Percentiles rank a stretch among this genome's conserved stretches.
Conservation (phyloP, 177 flowering plant species). For the Viscum album region DNA sequence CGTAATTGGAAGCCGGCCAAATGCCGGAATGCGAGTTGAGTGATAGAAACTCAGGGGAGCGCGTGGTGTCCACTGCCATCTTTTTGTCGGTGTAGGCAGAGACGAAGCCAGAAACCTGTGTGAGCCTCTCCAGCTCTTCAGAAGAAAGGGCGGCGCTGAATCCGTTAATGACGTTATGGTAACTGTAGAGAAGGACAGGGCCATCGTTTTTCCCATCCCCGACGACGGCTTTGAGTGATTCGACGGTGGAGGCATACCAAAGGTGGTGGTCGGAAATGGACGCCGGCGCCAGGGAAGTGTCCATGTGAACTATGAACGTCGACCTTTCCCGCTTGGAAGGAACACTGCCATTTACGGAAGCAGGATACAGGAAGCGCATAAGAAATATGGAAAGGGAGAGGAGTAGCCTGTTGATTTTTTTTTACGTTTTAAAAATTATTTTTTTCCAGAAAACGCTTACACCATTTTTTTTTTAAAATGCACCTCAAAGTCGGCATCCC, state of each 20-base stretch:
- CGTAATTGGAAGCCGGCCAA: conserved; percentile 22
- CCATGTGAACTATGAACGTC: conserved; percentile 20
- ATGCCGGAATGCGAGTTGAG: conserved; percentile 17
- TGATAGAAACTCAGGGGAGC: conserved; percentile 18
- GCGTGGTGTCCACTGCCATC: conserved; percentile 18
- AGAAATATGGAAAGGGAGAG: no score
- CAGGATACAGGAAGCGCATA: no score
- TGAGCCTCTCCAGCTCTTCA: conserved; percentile 12
- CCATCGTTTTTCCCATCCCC: background rate
- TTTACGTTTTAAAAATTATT: no score
- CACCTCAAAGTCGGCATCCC: no score
- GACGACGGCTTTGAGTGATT: background rate
- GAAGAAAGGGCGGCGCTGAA: conserved; percentile 19
- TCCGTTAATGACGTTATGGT: conserved; percentile 19
- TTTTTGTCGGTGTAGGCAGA: conserved; percentile 12
- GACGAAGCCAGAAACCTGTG: conserved; percentile 16
- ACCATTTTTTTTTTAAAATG: no score
- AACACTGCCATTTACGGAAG: no score
- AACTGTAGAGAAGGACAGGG: conserved; percentile 15
- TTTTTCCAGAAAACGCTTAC: no score
- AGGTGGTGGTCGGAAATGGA: conserved; percentile 5
- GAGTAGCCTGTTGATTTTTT: no score
- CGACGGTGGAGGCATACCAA: conserved; percentile 15
- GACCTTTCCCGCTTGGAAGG: background rate
- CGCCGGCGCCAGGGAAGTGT: conserved; percentile 15